Evolutionary conservation across 1,284 basidiomycete genomes (phyloP).

Genomic region (Cryptococcus neoformans): DNA sequence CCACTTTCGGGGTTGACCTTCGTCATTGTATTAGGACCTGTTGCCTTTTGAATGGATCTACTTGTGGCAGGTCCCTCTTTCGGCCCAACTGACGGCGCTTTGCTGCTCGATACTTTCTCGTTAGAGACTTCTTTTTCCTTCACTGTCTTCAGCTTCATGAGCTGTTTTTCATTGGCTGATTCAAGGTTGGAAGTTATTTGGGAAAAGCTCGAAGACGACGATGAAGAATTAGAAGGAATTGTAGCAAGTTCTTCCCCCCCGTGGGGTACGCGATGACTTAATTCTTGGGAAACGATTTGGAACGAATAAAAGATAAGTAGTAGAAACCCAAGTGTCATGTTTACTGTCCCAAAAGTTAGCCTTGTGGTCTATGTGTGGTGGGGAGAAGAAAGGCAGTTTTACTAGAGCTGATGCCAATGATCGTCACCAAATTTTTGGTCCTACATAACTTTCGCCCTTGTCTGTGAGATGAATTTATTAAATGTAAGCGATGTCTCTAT

Average conservation of each 20-base stretch:
- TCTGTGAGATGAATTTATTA: constrained; percentile 7
- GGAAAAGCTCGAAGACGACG: neutral
- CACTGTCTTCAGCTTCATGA: constrained; percentile 24
- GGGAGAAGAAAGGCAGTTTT: constrained; percentile 6
- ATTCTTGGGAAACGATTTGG: constrained; percentile 34
- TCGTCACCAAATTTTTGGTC: constrained; percentile 35
- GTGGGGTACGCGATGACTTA: constrained; percentile 9
- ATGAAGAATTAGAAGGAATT: constrained; percentile 3
- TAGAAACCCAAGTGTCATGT: constrained; percentile 28
- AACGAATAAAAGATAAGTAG: constrained; percentile 32
- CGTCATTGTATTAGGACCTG: constrained; percentile 17
- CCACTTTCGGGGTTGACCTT: constrained; percentile 12
- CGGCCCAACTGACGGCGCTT: constrained; percentile 7
- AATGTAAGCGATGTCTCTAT: neutral
- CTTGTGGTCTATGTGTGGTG: neutral
- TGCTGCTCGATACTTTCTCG: constrained; percentile 3
- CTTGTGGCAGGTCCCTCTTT: constrained; percentile 7
- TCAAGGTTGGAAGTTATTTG: constrained; percentile 5
- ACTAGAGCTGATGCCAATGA: constrained; percentile 37
- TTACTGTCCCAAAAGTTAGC: constrained; percentile 19
- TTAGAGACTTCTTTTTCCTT: constrained; percentile 22
- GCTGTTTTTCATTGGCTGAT: constrained; percentile 7
- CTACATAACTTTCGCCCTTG: constrained; percentile 34
- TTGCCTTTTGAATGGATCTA: constrained; percentile 12
- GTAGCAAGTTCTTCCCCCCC: constrained; percentile 15